Evolutionary conservation across 345 rosid genomes (phyloP), one percentile per base, ranked within the genome.

Genomic region (Adansonia digitata): DNA sequence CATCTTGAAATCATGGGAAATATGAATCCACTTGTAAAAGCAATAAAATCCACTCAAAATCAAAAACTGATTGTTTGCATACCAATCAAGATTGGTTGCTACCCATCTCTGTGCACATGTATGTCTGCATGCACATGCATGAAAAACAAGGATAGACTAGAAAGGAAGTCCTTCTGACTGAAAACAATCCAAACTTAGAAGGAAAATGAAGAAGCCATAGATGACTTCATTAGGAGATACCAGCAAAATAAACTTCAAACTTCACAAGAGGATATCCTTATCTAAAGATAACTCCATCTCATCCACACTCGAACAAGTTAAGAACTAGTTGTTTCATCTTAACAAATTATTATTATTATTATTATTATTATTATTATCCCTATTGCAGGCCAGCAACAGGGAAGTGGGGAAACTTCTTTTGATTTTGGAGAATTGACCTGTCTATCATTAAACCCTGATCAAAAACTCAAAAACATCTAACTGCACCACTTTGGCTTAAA

Each of bases 391-490:
- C 27, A 37, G 18, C 62, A 57, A 37, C 68, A 39, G 4, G 31
- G 9, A 39, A 39, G 15, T 20, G 49, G 69, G n/a, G 18, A n/a
- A 22, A 8, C 46, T 64, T 57, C 35, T 27, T 22, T 39, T 64
- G 49, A 14, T 64, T 63, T 64, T 39, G 20, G 69, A 65, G 43
- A 65, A 67, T 14, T 26, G 15, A 67, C 9, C 14, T 3, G 10
- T 14, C 22, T 67, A 26, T 43, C 35, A 67, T 43, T 26, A 20
- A 64, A 64, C 0, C 17, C 29, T 20, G 13, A 67, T 43, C 5
- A 66, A 39, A n/a, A n/a, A n/a, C n/a, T n/a, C n/a, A 12, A 68
- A 62, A 66, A 46, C n/a, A 46, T 69, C 59, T 48, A 69, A 46
- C 26, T 29, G 13, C 46, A 53, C 37, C 37, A 67, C 4, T 20